Evolutionary conservation across 1,284 basidiomycete species (phyloP).

Genomic region (Ustilago sp.): DNA sequence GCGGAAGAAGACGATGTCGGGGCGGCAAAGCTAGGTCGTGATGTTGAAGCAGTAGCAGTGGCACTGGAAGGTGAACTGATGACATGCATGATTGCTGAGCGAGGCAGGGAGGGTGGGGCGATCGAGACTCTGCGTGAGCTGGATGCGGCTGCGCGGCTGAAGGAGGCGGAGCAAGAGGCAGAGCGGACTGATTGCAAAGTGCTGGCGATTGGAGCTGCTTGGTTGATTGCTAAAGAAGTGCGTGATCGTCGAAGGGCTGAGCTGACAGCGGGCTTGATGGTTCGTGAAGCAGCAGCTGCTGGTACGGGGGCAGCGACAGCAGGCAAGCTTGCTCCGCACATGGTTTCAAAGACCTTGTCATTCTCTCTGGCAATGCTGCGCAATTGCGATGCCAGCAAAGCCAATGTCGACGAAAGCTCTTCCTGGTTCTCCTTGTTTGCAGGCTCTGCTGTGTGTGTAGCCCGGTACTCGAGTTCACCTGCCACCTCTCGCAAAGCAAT

Average conservation of each 20-base stretch:
- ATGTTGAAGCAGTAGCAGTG: not conserved
- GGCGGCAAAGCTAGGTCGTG: conserved; percentile 39
- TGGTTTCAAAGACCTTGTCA: conserved; percentile 75
- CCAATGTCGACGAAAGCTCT: conserved; percentile 71
- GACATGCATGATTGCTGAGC: conserved; percentile 36
- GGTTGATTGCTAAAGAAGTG: conserved; percentile 17
- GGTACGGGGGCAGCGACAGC: not conserved
- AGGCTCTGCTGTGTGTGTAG: conserved; percentile 65
- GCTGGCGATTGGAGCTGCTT: not conserved
- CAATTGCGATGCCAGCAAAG: conserved; percentile 67
- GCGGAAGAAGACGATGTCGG: conserved; percentile 46
- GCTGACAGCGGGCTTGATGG: conserved; percentile 11
- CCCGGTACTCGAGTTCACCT: conserved; percentile 73
- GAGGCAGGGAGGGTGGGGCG: conserved; percentile 11
- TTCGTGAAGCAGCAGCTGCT: not conserved
- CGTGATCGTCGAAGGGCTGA: conserved; percentile 29
- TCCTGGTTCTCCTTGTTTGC: conserved; percentile 71
- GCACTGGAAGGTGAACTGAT: conserved; percentile 18
- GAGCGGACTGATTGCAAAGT: conserved; percentile 2
- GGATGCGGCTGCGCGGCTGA: conserved; percentile 7
- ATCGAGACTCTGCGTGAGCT: conserved; percentile 8
- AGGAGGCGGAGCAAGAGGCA: conserved; percentile 12
- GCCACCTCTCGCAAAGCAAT: conserved; percentile 79
- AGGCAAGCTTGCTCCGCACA: conserved; percentile 74
- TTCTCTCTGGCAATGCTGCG: conserved; percentile 70